Percentiles rank a stretch among this genome's conserved stretches.
Evolutionary conservation across 352 stramenopile species (phyloP).

Genomic region (Labyrinthula sp.): DNA sequence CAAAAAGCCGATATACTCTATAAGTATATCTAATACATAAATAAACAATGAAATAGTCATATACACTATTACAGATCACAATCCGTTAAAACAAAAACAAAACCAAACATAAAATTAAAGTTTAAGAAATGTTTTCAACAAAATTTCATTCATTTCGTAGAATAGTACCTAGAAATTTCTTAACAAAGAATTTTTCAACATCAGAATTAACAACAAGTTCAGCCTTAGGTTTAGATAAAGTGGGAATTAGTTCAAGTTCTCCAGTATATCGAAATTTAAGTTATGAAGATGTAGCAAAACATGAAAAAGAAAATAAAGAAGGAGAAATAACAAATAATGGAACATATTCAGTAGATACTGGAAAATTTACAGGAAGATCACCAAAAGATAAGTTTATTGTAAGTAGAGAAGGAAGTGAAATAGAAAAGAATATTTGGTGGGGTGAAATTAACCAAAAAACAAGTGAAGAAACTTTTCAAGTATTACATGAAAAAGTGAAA

Average conservation of each 20-base stretch:
- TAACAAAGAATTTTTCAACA: conserved; percentile 11
- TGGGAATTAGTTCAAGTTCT: conserved; percentile 62
- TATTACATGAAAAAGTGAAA: conserved; percentile 74
- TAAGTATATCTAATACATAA: too few species aligned
- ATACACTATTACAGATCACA: too few species aligned
- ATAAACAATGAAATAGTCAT: too few species aligned
- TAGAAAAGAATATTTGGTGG: conserved; percentile 83
- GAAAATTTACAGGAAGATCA: conserved; percentile 90
- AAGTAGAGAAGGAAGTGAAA: conserved; percentile 60
- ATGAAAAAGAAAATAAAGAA: conserved; percentile 80
- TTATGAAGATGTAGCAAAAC: conserved; percentile 76
- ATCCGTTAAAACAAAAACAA: too few species aligned
- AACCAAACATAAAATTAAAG: too few species aligned
- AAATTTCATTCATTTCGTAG: too few species aligned
- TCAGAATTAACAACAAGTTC: background rate
- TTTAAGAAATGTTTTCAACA: too few species aligned
- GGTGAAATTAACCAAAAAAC: conserved; percentile 82
- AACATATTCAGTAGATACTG: conserved; percentile 88
- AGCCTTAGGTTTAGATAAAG: conserved; percentile 45
- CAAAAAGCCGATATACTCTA: too few species aligned
- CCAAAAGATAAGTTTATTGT: conserved; percentile 97
- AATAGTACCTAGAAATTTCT: background rate
- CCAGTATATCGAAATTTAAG: conserved; percentile 81
- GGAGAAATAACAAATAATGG: conserved; percentile 58
- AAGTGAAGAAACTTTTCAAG: conserved; percentile 71